phyloP scores from a whole-genome alignment of 2,329 filamentous ascomycete genomes.

The Pestalotiopsis sp. region DNA sequence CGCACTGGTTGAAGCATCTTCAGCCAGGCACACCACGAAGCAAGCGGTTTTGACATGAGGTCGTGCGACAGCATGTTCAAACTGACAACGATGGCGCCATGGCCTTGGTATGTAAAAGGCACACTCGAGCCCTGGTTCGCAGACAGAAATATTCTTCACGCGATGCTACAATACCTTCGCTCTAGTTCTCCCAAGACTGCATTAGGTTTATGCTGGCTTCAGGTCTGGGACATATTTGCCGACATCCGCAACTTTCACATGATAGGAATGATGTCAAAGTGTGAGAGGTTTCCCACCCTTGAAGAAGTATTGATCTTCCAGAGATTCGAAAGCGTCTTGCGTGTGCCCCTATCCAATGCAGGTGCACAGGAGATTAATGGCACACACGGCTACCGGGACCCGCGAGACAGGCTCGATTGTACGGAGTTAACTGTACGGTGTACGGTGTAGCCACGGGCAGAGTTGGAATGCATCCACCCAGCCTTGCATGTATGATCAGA shows the following conservation, averaged over 20 bases:
- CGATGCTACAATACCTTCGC: not conserved
- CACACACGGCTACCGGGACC: not conserved
- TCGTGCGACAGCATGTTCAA: not conserved
- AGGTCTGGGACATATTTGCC: not conserved
- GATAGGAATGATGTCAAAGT: constrained; percentile 1
- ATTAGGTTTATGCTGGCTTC: not conserved
- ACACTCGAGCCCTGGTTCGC: not conserved
- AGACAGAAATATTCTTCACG: not conserved
- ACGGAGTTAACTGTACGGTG: no score
- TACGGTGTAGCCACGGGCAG: not conserved
- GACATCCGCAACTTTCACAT: constrained; percentile 4
- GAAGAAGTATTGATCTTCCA: not conserved
- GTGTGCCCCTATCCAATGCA: not conserved
- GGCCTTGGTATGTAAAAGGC: not conserved
- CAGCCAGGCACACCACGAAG: not conserved
- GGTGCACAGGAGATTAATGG: not conserved
- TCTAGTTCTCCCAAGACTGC: not conserved
- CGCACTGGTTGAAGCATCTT: not conserved
- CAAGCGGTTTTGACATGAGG: not conserved
- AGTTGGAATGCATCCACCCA: not conserved
- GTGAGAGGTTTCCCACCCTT: not conserved
- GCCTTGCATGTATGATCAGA: not conserved
- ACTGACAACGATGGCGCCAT: not conserved
- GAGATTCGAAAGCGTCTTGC: not conserved
- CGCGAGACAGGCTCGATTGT: not conserved